Evolutionary conservation across 306 rosid genomes (phyloP).

Genomic region (Hylodesmum podocarpum): DNA sequence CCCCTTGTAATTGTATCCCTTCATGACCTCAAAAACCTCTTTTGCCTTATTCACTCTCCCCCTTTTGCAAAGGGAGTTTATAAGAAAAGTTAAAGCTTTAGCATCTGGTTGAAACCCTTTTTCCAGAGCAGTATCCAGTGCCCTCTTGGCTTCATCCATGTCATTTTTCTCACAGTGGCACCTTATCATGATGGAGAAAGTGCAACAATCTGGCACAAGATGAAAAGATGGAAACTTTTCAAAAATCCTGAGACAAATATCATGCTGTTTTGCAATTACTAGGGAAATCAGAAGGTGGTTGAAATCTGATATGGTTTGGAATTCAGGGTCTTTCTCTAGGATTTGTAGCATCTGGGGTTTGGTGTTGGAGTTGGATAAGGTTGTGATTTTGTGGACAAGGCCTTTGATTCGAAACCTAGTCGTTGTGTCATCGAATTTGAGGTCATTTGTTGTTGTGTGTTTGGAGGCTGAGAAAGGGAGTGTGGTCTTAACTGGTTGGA

Average conservation of each 20-base stretch:
- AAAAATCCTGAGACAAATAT: slow-evolving; percentile 46
- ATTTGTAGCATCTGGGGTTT: slow-evolving; percentile 24
- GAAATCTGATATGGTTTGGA: slow-evolving; percentile 42
- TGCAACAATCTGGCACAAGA: slow-evolving; percentile 55
- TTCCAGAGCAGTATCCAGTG: slow-evolving; percentile 46
- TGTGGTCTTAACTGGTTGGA: slow-evolving; percentile 14
- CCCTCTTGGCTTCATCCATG: slow-evolving; percentile 52
- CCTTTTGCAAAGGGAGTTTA: slow-evolving; percentile 62
- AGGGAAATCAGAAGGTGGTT: slow-evolving; percentile 61
- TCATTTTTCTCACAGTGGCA: slow-evolving; percentile 58
- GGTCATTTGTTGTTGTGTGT: slow-evolving; percentile 8
- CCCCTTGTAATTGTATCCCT: slow-evolving; percentile 46
- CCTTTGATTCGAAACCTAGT: slow-evolving; percentile 27
- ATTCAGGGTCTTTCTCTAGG: slow-evolving; percentile 25
- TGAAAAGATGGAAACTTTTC: slow-evolving; percentile 35
- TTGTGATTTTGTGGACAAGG: slow-evolving; percentile 35
- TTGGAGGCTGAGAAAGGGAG: slow-evolving; percentile 13
- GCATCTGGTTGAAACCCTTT: slow-evolving; percentile 54
- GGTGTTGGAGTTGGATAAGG: slow-evolving; percentile 30
- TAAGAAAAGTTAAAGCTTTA: slow-evolving; percentile 49
- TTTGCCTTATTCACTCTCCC: slow-evolving; percentile 65
- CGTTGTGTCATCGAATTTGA: slow-evolving; percentile 24
- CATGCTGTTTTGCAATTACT: slow-evolving; percentile 28
- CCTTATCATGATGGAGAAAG: slow-evolving; percentile 56
- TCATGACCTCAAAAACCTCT: slow-evolving; percentile 56